Percentiles rank a stretch among this genome's conserved stretches.
Evolutionary conservation across 78 protist genomes (phyloP).

Genomic region (Polysphondylium violaceum): DNA sequence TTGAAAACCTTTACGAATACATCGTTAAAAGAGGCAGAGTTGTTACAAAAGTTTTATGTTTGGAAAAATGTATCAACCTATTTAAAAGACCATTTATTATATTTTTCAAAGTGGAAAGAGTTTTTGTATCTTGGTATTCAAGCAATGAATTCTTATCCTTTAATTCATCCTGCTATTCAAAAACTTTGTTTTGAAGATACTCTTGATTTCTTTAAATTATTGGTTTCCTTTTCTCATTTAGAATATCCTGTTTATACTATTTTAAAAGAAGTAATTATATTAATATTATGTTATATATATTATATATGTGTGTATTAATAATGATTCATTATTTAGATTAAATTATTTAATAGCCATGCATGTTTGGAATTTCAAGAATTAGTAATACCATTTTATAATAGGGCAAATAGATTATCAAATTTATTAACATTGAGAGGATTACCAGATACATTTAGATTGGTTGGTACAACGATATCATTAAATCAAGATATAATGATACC

Average conservation of each 20-base stretch:
- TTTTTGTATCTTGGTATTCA: not conserved
- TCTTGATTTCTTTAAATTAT: not conserved
- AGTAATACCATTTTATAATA: not conserved
- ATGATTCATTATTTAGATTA: not conserved
- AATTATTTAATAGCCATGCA: not conserved
- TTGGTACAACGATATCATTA: not conserved
- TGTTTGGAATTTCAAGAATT: constrained; percentile 13
- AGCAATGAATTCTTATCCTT: too few relatives aligned
- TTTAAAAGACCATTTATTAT: not conserved
- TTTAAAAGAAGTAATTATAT: not conserved
- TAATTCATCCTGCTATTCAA: not conserved
- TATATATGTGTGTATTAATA: too few relatives aligned
- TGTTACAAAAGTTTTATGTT: not conserved
- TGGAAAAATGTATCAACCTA: not conserved
- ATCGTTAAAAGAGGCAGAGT: not conserved
- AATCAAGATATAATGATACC: constrained; percentile 13
- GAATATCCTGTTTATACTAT: constrained; percentile 4
- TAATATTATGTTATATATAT: too few relatives aligned
- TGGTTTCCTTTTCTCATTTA: not conserved
- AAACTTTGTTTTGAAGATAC: not conserved
- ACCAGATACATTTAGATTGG: not conserved
- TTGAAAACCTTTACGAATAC: not conserved
- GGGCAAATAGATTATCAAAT: not conserved
- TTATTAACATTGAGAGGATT: not conserved
- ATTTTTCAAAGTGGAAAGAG: constrained; percentile 22